Evolutionary conservation across 2,329 filamentous ascomycete species (phyloP).

Genomic region (Cladosporium sp.): DNA sequence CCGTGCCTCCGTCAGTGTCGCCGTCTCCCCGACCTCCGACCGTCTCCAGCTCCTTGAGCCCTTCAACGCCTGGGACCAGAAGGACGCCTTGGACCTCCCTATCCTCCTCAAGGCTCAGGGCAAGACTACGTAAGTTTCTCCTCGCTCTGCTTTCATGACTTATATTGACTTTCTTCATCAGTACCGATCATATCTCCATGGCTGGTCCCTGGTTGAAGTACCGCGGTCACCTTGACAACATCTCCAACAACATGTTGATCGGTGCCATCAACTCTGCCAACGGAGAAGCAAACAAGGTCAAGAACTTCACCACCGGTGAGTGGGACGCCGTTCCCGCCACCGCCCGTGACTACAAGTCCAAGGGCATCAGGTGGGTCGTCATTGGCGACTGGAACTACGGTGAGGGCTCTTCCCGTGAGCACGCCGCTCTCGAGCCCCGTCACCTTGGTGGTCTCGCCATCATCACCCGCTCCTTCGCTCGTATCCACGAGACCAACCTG

Average conservation of each 20-base stretch:
- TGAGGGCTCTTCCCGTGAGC: slow-evolving; percentile 95
- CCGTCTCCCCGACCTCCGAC: slow-evolving; percentile 83
- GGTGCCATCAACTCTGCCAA: slow-evolving; percentile 95
- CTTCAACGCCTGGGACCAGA: slow-evolving; percentile 85
- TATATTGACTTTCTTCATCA: slow-evolving; percentile 5
- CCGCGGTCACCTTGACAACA: slow-evolving; percentile 98
- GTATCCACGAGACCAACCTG: slow-evolving; percentile 99
- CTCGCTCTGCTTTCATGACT: slow-evolving; percentile 51
- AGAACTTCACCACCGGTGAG: slow-evolving; percentile 80
- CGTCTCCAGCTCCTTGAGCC: slow-evolving; percentile 88
- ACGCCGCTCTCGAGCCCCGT: slow-evolving; percentile 94
- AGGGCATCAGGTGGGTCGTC: slow-evolving; percentile 94
- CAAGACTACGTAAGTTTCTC: slow-evolving; percentile 96
- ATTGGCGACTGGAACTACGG: slow-evolving; percentile 99
- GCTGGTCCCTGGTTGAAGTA: slow-evolving; percentile 97
- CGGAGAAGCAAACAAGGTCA: slow-evolving; percentile 94
- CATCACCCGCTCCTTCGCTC: slow-evolving; percentile 91
- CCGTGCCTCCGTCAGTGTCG: slow-evolving; percentile 66
- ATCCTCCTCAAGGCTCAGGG: slow-evolving; percentile 95
- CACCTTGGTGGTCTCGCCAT: slow-evolving; percentile 96
- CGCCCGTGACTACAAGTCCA: slow-evolving; percentile 97
- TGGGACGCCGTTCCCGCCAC: slow-evolving; percentile 87
- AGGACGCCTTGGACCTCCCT: slow-evolving; percentile 76
- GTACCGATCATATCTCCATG: slow-evolving; percentile 42
- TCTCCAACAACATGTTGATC: slow-evolving; percentile 99